Percentiles rank a stretch among this genome's conserved stretches.
Conservation (phyloP, 169 alveolate species). For the Eimeria sp. region DNA sequence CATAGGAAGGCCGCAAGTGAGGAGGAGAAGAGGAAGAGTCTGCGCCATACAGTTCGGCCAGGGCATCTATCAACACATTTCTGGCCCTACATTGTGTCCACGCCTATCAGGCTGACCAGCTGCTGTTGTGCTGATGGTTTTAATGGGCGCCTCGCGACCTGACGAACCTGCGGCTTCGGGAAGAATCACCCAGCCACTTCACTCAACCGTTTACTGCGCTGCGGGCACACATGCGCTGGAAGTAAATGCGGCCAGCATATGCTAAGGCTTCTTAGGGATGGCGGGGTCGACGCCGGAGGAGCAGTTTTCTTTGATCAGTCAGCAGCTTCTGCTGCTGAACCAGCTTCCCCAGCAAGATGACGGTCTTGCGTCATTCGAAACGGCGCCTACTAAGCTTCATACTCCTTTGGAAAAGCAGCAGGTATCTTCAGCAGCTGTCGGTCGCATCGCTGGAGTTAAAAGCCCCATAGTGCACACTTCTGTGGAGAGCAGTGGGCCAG, state of each 20-base stretch:
- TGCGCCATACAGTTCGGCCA: conserved; percentile 4
- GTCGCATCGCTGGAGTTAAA: background rate
- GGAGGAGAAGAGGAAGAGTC: conserved; percentile 19
- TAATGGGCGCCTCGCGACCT: background rate
- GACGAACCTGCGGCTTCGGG: background rate
- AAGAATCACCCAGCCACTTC: background rate
- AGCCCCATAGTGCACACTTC: background rate
- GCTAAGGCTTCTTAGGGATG: conserved; percentile 4
- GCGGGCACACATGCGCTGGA: background rate
- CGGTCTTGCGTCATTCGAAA: background rate
- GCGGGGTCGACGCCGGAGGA: conserved; percentile 66
- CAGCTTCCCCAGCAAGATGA: conserved; percentile 24
- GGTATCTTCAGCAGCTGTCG: background rate
- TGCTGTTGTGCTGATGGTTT: background rate
- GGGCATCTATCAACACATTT: background rate
- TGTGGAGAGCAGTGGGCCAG: background rate
- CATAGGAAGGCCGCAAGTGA: background rate
- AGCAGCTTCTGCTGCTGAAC: conserved; percentile 66
- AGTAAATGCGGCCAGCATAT: conserved; percentile 6
- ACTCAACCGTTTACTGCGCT: background rate
- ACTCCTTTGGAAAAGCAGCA: background rate
- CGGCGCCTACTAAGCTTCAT: background rate
- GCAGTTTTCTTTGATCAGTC: conserved; percentile 45
- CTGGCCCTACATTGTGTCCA: background rate
- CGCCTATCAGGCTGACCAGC: background rate